Base-by-base conservation (phyloP, 2,329 filamentous ascomycete species). In the Phialemonium atrogriseum region DNA sequence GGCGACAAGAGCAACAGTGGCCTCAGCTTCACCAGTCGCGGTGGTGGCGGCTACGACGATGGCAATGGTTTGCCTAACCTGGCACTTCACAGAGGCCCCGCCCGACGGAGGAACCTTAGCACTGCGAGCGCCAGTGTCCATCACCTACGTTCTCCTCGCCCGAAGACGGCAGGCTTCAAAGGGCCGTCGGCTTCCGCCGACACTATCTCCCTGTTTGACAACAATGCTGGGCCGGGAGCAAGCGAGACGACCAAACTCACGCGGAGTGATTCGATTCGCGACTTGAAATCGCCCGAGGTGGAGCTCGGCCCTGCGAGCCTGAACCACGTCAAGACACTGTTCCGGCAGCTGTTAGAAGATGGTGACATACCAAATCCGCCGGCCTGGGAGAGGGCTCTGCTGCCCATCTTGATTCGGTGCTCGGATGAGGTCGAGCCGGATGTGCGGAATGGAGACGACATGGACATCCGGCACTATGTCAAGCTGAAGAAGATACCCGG, bases 401-500 rank as follows among this genome's bases (percentile, higher is more conserved):
- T 95, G 30, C 91, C 91, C 0, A 93, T 98, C 32, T 68, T 98
- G 13, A 66, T 95, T 14, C 83, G 83, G 45, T 91, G 88, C 41
- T 93, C 89, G 0, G 87, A 95, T 43, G 91, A 96, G 50, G 88
- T 98, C 4, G 83, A 93, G 40, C 91, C 91, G 2, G 84, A 96
- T 53, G 84, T 95, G 26, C 81, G 87, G 35, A 74, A 77, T 34
- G 88, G 87, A 17, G 91, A 98, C 54, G 84, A 91, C 50, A 96
- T 98, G 69, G 91, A 98, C 52, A 91, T 98, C 37, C 76, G 91
- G 4, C 88, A 96, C 52, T 98, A 95, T 50, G 86, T 98, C 40
- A 98, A 98, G 53, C 62, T 98, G 18, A 98, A 98, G 54, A 94
- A 93, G 52, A 91, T 98, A 10, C 84, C 88, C 1, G 89, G 91